Conservation (phyloP, 176 grass and related monocot species). For the Oryza meyeriana region DNA sequence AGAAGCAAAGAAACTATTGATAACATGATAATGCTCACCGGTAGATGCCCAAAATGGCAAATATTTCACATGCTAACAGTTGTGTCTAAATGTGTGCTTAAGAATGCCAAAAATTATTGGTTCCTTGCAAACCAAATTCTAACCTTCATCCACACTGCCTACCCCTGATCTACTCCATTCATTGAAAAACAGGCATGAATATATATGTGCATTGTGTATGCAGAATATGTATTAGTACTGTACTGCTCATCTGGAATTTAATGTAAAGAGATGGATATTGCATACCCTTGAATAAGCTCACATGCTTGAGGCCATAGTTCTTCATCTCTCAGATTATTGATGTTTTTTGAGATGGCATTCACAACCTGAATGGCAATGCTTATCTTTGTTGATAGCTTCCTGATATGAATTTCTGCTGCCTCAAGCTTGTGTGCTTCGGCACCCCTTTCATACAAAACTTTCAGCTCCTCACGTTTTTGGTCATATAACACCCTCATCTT, state of each 20-base stretch:
- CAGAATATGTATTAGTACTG: not conserved
- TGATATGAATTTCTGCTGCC: conserved; percentile 30
- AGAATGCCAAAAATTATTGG: not conserved
- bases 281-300: conserved; percentile 65
- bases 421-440: conserved; percentile 53
- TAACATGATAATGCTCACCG: not conserved
- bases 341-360: conserved; percentile 50
- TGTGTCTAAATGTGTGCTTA: not conserved
- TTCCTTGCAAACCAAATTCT: not conserved
- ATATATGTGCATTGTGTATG: not conserved
- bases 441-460: conserved; percentile 25
- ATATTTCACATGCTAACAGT: not conserved
- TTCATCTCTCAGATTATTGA: conserved; percentile 66
- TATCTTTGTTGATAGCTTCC: conserved; percentile 53
- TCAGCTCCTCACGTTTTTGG: conserved; percentile 29
- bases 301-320: conserved; percentile 61
- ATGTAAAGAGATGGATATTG: conserved; percentile 10
- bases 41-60: not conserved
- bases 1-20: conserved; percentile 3
- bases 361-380: conserved; percentile 52
- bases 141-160: not conserved
- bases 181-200: not conserved
- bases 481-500: conserved; percentile 50
- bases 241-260: not conserved
- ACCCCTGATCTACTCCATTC: not conserved